Percentiles rank a stretch among this genome's conserved stretches.
These are phyloP conservation scores for Cyanidioschyzon merolae DNA, from an alignment of 23 red algal genomes.

Conservation along the genomic window DNA sequence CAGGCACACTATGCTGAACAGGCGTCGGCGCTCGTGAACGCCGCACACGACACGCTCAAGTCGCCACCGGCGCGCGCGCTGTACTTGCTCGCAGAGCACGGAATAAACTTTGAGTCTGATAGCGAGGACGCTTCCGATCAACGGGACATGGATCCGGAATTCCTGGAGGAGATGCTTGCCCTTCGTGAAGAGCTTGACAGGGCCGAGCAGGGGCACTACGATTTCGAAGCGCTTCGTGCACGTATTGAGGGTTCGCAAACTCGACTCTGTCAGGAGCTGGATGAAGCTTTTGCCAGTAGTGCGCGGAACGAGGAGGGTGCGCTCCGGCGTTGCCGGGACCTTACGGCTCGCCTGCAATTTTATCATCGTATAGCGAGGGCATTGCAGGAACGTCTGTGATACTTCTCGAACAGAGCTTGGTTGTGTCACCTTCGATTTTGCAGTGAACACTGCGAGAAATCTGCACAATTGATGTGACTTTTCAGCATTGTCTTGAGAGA, in stretches of 20 bases:
- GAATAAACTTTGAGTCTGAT: neutral
- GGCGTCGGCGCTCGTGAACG: slow-evolving; percentile 10
- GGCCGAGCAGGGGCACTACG: neutral
- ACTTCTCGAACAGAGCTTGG: too few relatives aligned
- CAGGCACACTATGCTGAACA: neutral
- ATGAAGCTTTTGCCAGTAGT: neutral
- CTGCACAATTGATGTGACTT: too few relatives aligned
- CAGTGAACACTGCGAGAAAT: too few relatives aligned
- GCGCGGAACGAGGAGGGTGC: neutral
- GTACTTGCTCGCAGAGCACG: slow-evolving; percentile 5
- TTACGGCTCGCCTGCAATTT: neutral
- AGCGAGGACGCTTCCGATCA: neutral
- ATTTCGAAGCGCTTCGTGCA: neutral
- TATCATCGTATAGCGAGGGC: neutral
- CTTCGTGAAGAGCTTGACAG: neutral
- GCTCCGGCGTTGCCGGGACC: neutral
- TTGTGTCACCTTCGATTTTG: too few relatives aligned
- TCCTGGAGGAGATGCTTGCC: neutral
- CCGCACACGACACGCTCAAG: neutral
- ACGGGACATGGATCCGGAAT: neutral
- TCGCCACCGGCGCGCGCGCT: neutral
- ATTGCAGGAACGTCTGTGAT: neutral
- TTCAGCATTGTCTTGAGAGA: too few relatives aligned
- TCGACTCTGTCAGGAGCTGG: neutral
- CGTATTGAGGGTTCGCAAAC: neutral